These are phyloP conservation scores for Colletotrichum coccodes DNA, from an alignment of 2,329 filamentous ascomycete species.

Conservation along the genomic window DNA sequence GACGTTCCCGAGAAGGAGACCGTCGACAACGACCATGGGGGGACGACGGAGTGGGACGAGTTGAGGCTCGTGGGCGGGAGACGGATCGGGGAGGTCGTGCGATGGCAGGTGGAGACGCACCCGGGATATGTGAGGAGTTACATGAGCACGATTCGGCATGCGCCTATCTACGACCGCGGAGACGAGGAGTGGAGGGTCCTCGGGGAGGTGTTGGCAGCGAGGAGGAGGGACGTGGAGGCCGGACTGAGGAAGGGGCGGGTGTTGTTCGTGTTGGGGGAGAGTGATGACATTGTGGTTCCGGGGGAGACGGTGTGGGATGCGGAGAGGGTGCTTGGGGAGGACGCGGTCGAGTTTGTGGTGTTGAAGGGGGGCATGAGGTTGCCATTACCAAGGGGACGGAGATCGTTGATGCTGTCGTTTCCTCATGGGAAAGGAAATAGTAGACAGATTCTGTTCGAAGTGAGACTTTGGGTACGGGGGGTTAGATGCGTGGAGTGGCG, in stretches of 20 bases:
- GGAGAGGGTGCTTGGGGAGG: constrained; percentile 63
- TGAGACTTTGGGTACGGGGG: too few relatives aligned
- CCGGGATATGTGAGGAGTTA: constrained; percentile 76
- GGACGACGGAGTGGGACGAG: constrained; percentile 55
- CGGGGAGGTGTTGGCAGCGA: constrained; percentile 56
- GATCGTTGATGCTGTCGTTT: constrained; percentile 57
- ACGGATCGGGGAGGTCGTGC: constrained; percentile 69
- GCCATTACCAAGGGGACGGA: constrained; percentile 70
- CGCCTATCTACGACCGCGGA: constrained; percentile 74
- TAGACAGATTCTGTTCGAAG: neutral
- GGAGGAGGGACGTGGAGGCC: constrained; percentile 46
- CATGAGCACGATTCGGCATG: constrained; percentile 75
- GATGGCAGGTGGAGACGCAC: constrained; percentile 76
- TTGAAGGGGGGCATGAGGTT: constrained; percentile 77
- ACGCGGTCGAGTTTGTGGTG: constrained; percentile 64
- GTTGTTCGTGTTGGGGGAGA: constrained; percentile 72
- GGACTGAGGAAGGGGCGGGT: constrained; percentile 61
- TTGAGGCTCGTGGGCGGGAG: constrained; percentile 61
- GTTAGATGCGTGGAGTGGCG: neutral
- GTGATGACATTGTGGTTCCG: constrained; percentile 74
- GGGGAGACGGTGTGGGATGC: constrained; percentile 73
- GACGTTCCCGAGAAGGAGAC: constrained; percentile 50
- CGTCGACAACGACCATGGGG: constrained; percentile 50
- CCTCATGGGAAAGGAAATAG: constrained; percentile 42
- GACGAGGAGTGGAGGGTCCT: constrained; percentile 69